Evolutionary conservation across 1,284 basidiomycete species (phyloP).

Genomic region (Marasmius tenuissimus): DNA sequence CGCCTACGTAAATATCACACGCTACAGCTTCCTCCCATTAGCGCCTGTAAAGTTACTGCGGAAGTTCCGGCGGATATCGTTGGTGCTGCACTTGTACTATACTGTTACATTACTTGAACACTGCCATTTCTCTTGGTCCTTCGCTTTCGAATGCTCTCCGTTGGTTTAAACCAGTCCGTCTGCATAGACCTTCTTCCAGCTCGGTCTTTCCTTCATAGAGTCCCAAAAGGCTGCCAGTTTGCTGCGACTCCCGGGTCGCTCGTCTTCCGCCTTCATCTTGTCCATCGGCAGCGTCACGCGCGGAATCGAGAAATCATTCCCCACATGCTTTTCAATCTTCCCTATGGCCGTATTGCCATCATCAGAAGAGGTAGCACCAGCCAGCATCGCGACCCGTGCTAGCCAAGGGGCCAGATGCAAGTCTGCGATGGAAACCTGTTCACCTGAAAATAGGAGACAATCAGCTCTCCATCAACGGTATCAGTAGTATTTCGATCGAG

Average conservation of each 20-base stretch:
- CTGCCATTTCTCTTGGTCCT: neutral
- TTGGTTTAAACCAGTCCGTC: conserved; percentile 41
- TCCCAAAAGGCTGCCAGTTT: conserved; percentile 70
- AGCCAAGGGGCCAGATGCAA: conserved; percentile 82
- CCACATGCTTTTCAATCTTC: conserved; percentile 53
- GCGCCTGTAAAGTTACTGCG: neutral
- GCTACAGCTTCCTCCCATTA: neutral
- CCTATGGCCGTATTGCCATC: conserved; percentile 47
- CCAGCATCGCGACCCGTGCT: conserved; percentile 57
- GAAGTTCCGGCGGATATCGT: neutral
- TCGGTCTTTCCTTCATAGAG: conserved; percentile 57
- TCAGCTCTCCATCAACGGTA: conserved; percentile 32
- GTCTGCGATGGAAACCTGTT: conserved; percentile 80
- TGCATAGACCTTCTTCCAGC: conserved; percentile 69
- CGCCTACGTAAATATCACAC: too few species aligned
- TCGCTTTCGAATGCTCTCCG: too few species aligned
- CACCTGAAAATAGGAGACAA: conserved; percentile 45
- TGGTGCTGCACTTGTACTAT: neutral
- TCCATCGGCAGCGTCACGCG: conserved; percentile 37
- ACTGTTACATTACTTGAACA: neutral
- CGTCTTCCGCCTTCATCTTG: conserved; percentile 18
- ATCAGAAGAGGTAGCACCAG: conserved; percentile 49
- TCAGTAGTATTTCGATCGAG: conserved; percentile 15
- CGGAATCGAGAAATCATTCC: conserved; percentile 42
- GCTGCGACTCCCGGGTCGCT: conserved; percentile 25